Conservation (phyloP, 805 yeast species). For the Sugiyamaella lignohabitans region DNA sequence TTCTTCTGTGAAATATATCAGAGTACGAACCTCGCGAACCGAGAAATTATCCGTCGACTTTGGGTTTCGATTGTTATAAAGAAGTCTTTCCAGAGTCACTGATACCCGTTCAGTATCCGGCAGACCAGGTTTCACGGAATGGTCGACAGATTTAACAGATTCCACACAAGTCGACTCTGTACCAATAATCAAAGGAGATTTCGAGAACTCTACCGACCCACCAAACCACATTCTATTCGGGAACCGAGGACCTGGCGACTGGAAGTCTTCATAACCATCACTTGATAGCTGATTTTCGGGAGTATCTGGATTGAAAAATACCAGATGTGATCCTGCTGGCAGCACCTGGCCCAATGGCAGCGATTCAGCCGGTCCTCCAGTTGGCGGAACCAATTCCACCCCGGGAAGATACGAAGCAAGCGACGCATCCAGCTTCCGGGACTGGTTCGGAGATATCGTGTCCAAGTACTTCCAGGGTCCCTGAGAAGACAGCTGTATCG, state of each 20-base stretch:
- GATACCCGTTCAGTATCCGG: slow-evolving; percentile 31
- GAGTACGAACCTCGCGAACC: slow-evolving; percentile 48
- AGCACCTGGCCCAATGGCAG: slow-evolving; percentile 18
- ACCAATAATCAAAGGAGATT: slow-evolving; percentile 33
- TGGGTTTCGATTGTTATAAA: slow-evolving; percentile 25
- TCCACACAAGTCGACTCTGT: slow-evolving; percentile 45
- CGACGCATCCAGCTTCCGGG: slow-evolving; percentile 26
- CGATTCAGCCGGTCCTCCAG: neutral
- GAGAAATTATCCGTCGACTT: slow-evolving; percentile 20
- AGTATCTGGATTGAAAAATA: slow-evolving; percentile 58
- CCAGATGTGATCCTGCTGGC: slow-evolving; percentile 53
- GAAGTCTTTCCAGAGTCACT: slow-evolving; percentile 51
- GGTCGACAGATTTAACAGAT: slow-evolving; percentile 31
- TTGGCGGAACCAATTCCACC: neutral
- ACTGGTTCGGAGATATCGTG: slow-evolving; percentile 27
- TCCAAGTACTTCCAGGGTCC: slow-evolving; percentile 29
- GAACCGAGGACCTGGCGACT: slow-evolving; percentile 47
- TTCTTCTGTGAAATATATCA: slow-evolving; percentile 50
- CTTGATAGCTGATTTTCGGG: slow-evolving; percentile 42
- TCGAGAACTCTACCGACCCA: slow-evolving; percentile 48
- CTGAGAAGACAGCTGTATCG: neutral
- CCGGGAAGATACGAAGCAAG: slow-evolving; percentile 25
- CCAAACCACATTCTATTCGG: slow-evolving; percentile 73
- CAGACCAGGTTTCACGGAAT: slow-evolving; percentile 5
- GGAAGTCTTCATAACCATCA: slow-evolving; percentile 81